Evolutionary conservation across 352 stramenopile genomes (phyloP).

Genomic region (Nothophytophthora sp.): DNA sequence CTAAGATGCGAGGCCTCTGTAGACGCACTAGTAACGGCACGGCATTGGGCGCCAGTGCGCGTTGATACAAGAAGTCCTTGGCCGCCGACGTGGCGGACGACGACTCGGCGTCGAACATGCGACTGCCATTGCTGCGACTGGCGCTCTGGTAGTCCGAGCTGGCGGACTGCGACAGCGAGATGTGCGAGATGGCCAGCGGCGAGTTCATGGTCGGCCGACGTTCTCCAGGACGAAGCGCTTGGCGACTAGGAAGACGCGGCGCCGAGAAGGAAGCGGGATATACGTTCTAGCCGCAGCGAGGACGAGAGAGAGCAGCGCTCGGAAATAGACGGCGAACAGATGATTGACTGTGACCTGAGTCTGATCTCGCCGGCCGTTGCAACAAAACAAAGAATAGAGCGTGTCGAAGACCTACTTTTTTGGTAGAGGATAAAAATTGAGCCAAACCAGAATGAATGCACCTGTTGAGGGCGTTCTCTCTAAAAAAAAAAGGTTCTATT

Average conservation of each 20-base stretch:
- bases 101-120: slow-evolving; percentile 38
- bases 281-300: too few relatives aligned
- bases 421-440: too few relatives aligned
- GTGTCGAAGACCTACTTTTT: too few relatives aligned
- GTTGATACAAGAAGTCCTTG: slow-evolving; percentile 41
- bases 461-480: too few relatives aligned
- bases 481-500: slow-evolving; percentile 30
- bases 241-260: too few relatives aligned
- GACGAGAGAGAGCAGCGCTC: slow-evolving; percentile 13
- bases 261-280: too few relatives aligned
- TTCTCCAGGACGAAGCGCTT: not conserved
- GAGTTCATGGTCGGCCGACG: slow-evolving; percentile 39
- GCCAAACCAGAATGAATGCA: too few relatives aligned
- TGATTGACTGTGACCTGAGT: too few relatives aligned
- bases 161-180: slow-evolving; percentile 55
- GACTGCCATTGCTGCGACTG: slow-evolving; percentile 25
- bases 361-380: too few relatives aligned
- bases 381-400: too few relatives aligned
- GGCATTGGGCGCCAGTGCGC: slow-evolving; percentile 29
- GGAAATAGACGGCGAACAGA: slow-evolving; percentile 14
- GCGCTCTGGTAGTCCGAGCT: slow-evolving; percentile 19
- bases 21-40: slow-evolving; percentile 47
- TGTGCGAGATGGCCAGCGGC: slow-evolving; percentile 66
- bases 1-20: slow-evolving; percentile 38
- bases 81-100: slow-evolving; percentile 14